These are phyloP conservation scores for Eutrema japonicum DNA, from an alignment of 345 rosid genomes.

Conservation along the genomic window DNA sequence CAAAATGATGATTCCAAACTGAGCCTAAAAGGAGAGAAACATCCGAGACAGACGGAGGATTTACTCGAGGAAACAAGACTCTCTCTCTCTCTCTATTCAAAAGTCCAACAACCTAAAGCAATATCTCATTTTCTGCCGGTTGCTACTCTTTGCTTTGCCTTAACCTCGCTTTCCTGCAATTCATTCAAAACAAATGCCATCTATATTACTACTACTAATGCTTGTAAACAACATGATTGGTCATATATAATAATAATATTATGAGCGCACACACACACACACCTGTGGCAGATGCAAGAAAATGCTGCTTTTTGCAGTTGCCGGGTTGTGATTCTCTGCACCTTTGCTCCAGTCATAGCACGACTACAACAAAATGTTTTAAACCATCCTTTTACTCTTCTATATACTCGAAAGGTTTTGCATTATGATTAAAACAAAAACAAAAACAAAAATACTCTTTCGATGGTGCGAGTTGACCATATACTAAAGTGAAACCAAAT, in stretches of 20 bases:
- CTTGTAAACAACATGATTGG: neutral
- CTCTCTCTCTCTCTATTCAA: neutral
- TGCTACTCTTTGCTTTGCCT: constrained; percentile 76
- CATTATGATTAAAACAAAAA: neutral
- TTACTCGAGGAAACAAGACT: neutral
- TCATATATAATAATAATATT: neutral
- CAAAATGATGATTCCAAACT: neutral
- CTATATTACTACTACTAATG: neutral
- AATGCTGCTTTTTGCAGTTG: constrained; percentile 43
- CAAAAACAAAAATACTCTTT: too few relatives aligned
- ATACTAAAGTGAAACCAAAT: neutral
- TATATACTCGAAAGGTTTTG: constrained; percentile 7
- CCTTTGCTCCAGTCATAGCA: constrained; percentile 98
- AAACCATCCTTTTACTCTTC: neutral
- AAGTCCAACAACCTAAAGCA: neutral
- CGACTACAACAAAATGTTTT: constrained; percentile 45
- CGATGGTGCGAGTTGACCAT: neutral
- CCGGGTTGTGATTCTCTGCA: constrained; percentile 50
- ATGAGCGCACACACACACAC: neutral
- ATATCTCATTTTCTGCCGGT: constrained; percentile 55
- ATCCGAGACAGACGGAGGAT: neutral
- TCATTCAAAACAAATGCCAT: neutral
- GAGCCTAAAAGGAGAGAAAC: neutral
- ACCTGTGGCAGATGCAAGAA: constrained; percentile 47
- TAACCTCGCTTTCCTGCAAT: constrained; percentile 81